Conservation (phyloP, 2,329 filamentous ascomycete genomes). For the Daldinia sp. region DNA sequence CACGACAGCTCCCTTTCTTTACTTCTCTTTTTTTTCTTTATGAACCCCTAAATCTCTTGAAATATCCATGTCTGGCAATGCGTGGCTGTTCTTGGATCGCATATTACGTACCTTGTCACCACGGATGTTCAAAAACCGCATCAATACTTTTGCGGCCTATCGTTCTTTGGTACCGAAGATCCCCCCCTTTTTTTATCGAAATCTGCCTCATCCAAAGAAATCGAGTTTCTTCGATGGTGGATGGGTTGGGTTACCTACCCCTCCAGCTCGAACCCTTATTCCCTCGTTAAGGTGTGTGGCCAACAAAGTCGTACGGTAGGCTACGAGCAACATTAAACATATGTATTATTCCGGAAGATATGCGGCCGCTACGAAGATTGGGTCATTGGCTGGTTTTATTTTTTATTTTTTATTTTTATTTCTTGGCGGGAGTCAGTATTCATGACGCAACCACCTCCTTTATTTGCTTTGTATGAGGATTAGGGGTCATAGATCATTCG, state of each 20-base stretch:
- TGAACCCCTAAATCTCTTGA: slow-evolving; percentile 19
- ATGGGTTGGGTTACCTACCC: slow-evolving; percentile 17
- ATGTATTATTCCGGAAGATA: slow-evolving; percentile 36
- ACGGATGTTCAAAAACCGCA: slow-evolving; percentile 33
- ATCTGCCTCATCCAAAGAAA: slow-evolving; percentile 18
- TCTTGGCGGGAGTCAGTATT: slow-evolving; percentile 29
- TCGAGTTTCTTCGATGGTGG: slow-evolving; percentile 10
- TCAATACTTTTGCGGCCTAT: slow-evolving; percentile 16
- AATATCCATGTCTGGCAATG: slow-evolving; percentile 19
- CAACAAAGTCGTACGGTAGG: slow-evolving; percentile 1
- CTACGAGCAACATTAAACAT: slow-evolving; percentile 16
- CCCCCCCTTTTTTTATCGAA: slow-evolving; percentile 4
- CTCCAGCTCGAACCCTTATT: slow-evolving; percentile 1
- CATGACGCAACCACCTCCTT: slow-evolving; percentile 40
- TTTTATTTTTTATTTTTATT: too few relatives aligned
- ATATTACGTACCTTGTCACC: slow-evolving; percentile 16
- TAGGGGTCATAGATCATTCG: slow-evolving; percentile 17
- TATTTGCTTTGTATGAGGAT: slow-evolving; percentile 15
- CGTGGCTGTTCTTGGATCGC: slow-evolving; percentile 17
- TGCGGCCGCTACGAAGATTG: slow-evolving; percentile 32
- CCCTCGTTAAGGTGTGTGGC: slow-evolving; percentile 16
- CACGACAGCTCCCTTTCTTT: slow-evolving; percentile 15
- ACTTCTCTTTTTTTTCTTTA: not conserved
- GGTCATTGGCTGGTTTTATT: slow-evolving; percentile 30
- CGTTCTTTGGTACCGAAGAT: slow-evolving; percentile 15